These are phyloP conservation scores for Aspergillus heteromorphus DNA, from an alignment of 495 filamentous ascomycete species.

Conservation along the genomic window DNA sequence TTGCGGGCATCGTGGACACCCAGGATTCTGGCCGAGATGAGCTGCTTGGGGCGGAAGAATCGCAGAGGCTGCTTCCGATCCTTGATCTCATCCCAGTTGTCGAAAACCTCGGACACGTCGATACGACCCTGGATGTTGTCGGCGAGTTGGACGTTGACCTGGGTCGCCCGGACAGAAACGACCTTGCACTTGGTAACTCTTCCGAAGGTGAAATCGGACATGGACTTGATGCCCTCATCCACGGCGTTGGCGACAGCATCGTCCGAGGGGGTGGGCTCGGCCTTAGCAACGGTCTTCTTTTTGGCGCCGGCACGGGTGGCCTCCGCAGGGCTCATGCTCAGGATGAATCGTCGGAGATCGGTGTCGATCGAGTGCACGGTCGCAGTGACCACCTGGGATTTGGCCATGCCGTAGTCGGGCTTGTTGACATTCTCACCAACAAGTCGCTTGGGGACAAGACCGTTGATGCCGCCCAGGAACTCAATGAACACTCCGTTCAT, in stretches of 20 bases:
- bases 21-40: slow-evolving; percentile 69
- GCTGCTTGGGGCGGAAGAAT: slow-evolving; percentile 63
- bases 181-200: slow-evolving; percentile 74
- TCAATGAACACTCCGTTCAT: slow-evolving; percentile 73
- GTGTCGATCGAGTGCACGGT: slow-evolving; percentile 66
- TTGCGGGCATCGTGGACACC: slow-evolving; percentile 87
- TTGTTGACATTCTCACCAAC: slow-evolving; percentile 61
- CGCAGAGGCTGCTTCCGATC: slow-evolving; percentile 73
- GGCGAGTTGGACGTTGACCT: slow-evolving; percentile 84
- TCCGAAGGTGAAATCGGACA: slow-evolving; percentile 68
- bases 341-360: slow-evolving; percentile 51
- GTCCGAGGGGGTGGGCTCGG: slow-evolving; percentile 26
- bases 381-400: slow-evolving; percentile 63
- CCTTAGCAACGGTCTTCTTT: slow-evolving; percentile 18
- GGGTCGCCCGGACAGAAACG: slow-evolving; percentile 75
- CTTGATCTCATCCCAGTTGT: slow-evolving; percentile 78
- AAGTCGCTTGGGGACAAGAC: slow-evolving; percentile 69
- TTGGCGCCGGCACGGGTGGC: slow-evolving; percentile 27
- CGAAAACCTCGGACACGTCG: slow-evolving; percentile 83
- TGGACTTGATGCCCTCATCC: slow-evolving; percentile 57
- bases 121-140: slow-evolving; percentile 89
- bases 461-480: slow-evolving; percentile 71
- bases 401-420: slow-evolving; percentile 69
- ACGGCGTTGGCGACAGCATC: slow-evolving; percentile 57
- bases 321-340: slow-evolving; percentile 52